Evolutionary conservation across 345 rosid species (phyloP), one percentile per base, ranked within the genome.

Genomic region (Ceriops decandra): DNA sequence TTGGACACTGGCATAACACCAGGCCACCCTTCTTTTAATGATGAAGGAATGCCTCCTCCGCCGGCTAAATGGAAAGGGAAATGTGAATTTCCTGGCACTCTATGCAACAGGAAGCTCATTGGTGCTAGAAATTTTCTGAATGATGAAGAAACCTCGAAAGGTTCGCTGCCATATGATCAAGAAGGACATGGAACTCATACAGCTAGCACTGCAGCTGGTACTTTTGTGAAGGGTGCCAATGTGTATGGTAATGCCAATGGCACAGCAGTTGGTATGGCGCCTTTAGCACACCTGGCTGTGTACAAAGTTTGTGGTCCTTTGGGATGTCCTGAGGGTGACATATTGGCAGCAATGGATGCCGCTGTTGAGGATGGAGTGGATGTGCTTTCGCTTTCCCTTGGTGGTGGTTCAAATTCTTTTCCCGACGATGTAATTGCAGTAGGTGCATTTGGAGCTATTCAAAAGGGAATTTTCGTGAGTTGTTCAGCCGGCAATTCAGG

Each of bases 341-440:
- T 86, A 20, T 27, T 88, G 19, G 86, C 87, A 66, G 91, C 87
- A 26, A 80, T 88, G 27, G 96, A 86, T 69, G 74, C 85, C 16
- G 87, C 90, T 0, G 82, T 90, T 57, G 81, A 79, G 1, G 93
- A 87, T 52, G 93, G 91, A 4, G 91, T 90, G 7, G 91, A 87
- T 66, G 72, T 90, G 47, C 19, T 90, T 52, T 85, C 89, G 0
- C 72, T 86, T 11, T 90, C 96, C 3, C 27, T 90, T 5, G 92
- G 92, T 27, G n/a, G 75, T 19, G 60, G 70, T 8, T 38, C 66
- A 52, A 2, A 64, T 72, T 52, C 86, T 75, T 49, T 58, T 74
- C 76, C 49, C 19, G 52, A 67, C 3, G 81, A 79, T 67, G 46
- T 75, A 3, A 63, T 77, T 62, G 79, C 75, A 3, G 36, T 72